Base-by-base conservation (phyloP, 768 basidiomycete species). In the Asterophora parasitica region DNA sequence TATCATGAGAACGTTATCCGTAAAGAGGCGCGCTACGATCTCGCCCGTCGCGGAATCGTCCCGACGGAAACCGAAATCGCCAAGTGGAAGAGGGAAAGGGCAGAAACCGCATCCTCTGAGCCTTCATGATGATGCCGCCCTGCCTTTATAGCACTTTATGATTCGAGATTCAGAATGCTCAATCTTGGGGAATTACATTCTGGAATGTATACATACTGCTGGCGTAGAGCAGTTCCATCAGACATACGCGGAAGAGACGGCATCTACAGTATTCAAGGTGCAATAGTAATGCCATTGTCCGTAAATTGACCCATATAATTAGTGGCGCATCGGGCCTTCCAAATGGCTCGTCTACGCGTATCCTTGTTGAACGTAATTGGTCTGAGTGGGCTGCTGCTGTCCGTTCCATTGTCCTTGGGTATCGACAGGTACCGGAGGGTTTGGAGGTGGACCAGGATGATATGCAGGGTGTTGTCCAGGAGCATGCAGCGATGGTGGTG, bases 21-120 rank as follows among this genome's bases (percentile, higher is more conserved):
- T 31, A 75, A 79, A 43, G 74, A 88, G 62, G 91, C 91, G 8
- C 74, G 85, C 34, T 70, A 83, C 28, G 88, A 89, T 46, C 75
- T 94, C 39, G 81, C 84, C 13, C 75, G 80, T 32, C 78, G 79
- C 50, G 91, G 91, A 19, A 69, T 87, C 36, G 76, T 93, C 44
- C 80, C 81, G 2, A 92, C 90, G 6, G 91, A 94, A 64, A 81
- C 85, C 7, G 89, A 87, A 52, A 92, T 93, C 27, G 73, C 80
- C 27, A 82, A 80, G 61, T 94, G 91, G 91, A 84, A 77, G 60
- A 77, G 70, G 47, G 64, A 63, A 26, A 63, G 55, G 46, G 33
- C 50, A 11, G 43, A 52, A 35, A 28, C 28, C 11, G 52, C 40
- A 30, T 26, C 38, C 17, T 42, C 32, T 15, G 43, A 52, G 20